Base-by-base conservation (phyloP, 495 filamentous ascomycete species). In the Aspergillus haitiensis region DNA sequence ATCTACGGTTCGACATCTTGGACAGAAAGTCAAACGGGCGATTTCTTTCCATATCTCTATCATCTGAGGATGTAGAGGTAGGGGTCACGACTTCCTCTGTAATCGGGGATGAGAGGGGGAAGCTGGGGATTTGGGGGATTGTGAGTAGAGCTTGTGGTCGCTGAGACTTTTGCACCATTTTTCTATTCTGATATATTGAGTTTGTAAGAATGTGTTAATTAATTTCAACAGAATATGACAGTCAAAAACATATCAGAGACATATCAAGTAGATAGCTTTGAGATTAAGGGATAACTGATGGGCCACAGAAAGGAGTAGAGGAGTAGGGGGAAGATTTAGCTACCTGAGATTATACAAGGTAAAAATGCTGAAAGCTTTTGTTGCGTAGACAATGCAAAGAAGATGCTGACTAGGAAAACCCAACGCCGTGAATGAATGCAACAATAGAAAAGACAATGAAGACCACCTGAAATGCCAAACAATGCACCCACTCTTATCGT, bases 41-140 rank as follows among this genome's bases (percentile, higher is more conserved):
- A 18, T 58, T 64, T 16, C 63, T 64, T 54, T 72, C 70, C 32
- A 70, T 40, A 7, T 73, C 70, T 45, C 65, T 61, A 6, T 71
- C 70, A 48, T 76, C 73, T n/a, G 69, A 63, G 0, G 71, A 71
- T 7, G 73, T 74, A 16, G 69, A 70, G 21, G 70, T 69, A 12
- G 76, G 76, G 60, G 70, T 78, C 11, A 65, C 56, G 36, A 75
- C 68, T 56, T 80, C 78, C 40, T 78, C 76, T 34, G 64, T 74
- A 52, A 80, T 79, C 0, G 78, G 78, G 8, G 78, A 80, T 1
- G 76, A 77, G 7, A 80, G 52, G 8, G 78, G 78, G 27, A 79
- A 79, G 21, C 56, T 72, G 13, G 75, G 74, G 9, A 66, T 55
- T 36, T 56, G 42, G 7, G 75, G 75, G 7, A 73, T 72, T 37